Base-by-base conservation (phyloP, 179 eudicot genomes). In the Beta lomatogona region DNA sequence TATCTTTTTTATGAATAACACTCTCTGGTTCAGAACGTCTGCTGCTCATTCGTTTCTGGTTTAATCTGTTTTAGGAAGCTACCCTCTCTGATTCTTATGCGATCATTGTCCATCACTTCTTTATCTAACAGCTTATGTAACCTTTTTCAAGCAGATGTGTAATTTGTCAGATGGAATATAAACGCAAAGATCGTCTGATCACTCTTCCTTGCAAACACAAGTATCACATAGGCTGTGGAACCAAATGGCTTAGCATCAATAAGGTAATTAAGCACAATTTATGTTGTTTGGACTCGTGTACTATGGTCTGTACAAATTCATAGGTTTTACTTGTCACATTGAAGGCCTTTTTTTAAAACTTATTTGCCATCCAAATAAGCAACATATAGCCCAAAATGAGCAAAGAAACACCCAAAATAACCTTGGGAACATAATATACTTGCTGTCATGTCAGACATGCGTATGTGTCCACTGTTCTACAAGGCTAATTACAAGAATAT, bases 111-210 rank as follows among this genome's bases (percentile, higher is more conserved):
- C 57, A 59, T 5, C 31, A 44, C 53, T 15, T 19, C 16, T 45
- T 15, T 60, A 83, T 60, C 18, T 80, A 36, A 68, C 65, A 11
- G 75, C 36, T 50, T 41, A 28, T 57, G 18, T 73, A 67, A 5
- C 44, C 19, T 48, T 45, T 25, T 41, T 25, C 81, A 76, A 58
- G 19, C 91, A 95, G 99, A 90, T 95, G 99, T 71, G 99, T 95
- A 31, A 92, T 95, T 54, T 95, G 99, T 87, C 98, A 95, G 88
- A 95, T 95, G 99, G 94, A 92, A 80, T 95, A 90, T 69, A 94
- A 88, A 89, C 90, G 96, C 75, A 88, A 94, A 80, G 94, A 92
- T 53, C 88, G 88, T 75, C 89, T 81, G 66, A 87, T 95, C 45
- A 89, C 87, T 71, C 96, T 95, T 79, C 99, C 99, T 6, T 95